Base-by-base conservation (phyloP, 352 stramenopile genomes). In the Globisporangium solare region DNA sequence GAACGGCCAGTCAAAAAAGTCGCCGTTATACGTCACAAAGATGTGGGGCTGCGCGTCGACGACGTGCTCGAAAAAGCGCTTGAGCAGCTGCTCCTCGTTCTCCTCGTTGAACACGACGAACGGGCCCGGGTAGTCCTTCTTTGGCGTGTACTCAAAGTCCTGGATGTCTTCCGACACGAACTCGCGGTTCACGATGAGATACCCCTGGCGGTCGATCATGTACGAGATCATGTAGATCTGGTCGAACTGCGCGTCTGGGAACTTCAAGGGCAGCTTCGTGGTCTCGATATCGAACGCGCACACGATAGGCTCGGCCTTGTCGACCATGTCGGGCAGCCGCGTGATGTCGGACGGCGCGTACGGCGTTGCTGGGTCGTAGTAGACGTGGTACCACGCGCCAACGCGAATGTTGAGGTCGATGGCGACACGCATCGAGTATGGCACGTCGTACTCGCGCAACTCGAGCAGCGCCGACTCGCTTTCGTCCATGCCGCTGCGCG, bases 1-100 rank as follows among this genome's bases (percentile, higher is more conserved):
- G 73, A 99, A 99, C 0, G 96, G 97, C 96, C 96, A 99, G 88
- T 99, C 97, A 72, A 99, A 99, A 59, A 97, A 99, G 68, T 99
- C 97, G 45, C 97, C 97, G 80, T 99, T 99, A 76, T 99, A 99
- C 13, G 97, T 99, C 21, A 99, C 97, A 58, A 98, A 98, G 70
- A 99, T 98, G 73, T 99, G 96, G 18, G 97, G 97, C 49, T 88
- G 80, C n/a, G 92, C 67, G 27, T 96, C 88, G 42, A 93, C 70
- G 46, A 97, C 85, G 50, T 98, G 94, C 6, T 86, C 67, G 31
- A 98, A 91, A 59, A 98, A 98, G 7, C 85, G 76, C 10, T 80
- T 75, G 8, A 98, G 70, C 35, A 96, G 50, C 18, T 72, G 67
- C 51, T 86, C 69, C 56, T 98, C 89, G 54, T 93, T 84, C 1